Conservation (phyloP, 768 basidiomycete species). For the Lactarius sanguifluus region DNA sequence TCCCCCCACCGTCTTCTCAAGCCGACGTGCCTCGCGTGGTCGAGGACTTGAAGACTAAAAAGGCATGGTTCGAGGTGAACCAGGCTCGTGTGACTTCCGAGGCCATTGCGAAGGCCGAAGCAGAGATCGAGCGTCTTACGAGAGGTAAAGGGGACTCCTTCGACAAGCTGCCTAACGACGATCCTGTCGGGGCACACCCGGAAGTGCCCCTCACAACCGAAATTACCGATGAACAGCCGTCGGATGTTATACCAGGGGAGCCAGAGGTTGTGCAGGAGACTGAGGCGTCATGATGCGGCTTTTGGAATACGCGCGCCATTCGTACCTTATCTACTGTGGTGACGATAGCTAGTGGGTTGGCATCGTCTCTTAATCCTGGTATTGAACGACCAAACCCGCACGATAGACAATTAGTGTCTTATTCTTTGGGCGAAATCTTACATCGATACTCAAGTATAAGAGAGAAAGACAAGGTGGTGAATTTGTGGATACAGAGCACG, state of each 20-base stretch:
- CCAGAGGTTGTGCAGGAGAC: constrained; percentile 43
- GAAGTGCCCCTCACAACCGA: constrained; percentile 48
- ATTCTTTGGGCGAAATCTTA: constrained; percentile 3
- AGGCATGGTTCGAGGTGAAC: constrained; percentile 93
- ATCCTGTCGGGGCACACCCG: constrained; percentile 42
- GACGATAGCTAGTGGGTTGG: constrained; percentile 1
- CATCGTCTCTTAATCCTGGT: constrained; percentile 9
- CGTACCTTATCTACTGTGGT: constrained; percentile 13
- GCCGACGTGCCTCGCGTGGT: constrained; percentile 80
- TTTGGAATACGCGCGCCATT: constrained; percentile 12
- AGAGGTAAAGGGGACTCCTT: constrained; percentile 41
- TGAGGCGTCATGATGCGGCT: constrained; percentile 25
- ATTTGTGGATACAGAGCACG: constrained; percentile 40
- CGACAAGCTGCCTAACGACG: constrained; percentile 42
- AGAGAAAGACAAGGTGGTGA: constrained; percentile 30
- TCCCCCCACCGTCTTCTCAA: constrained; percentile 79
- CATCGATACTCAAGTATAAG: constrained; percentile 12
- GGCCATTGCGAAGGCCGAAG: constrained; percentile 78
- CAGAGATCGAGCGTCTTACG: constrained; percentile 65
- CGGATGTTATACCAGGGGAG: constrained; percentile 45
- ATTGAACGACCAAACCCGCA: background rate
- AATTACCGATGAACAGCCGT: constrained; percentile 38
- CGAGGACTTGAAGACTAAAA: constrained; percentile 90
- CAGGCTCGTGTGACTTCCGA: constrained; percentile 77
- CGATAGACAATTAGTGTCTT: constrained; percentile 1